Base-by-base conservation (phyloP, 495 filamentous ascomycete genomes). In the Oidiodendron maius region DNA sequence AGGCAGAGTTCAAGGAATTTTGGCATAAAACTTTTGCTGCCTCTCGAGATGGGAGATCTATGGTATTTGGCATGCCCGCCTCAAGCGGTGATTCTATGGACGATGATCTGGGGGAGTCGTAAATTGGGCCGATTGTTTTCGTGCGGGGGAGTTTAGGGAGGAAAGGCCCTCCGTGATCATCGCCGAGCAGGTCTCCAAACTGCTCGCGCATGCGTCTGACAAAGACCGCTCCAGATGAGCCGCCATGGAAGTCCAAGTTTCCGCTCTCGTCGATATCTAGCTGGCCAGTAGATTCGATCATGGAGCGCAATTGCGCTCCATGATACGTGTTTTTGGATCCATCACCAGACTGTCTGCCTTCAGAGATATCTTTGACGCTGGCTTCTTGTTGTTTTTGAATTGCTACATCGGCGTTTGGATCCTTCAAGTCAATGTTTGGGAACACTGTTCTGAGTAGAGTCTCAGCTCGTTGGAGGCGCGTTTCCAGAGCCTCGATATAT, bases 241-340 rank as follows among this genome's bases (percentile, higher is more conserved):
- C 87, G 34, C 93, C 93, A 60, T 93, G 87, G 57, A 95, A 98
- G 61, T 96, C 93, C 82, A 87, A 95, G 55, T 95, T 77, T 16
- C 91, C 91, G 54, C 82, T 77, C 54, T 98, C 93, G 62, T 95
- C 91, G 15, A 96, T 72, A 59, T 96, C 94, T 11, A 98, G 71
- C 60, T 83, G 87, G 28, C 91, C 93, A 4, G 87, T 87, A 40
- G 87, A 83, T 59, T 86, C 83, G 46, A 98, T 89, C 94, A 98
- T 98, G 4, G 91, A 95, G 62, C 94, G 84, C 23, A 98, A 71
- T 39, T 94, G 71, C 3, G 85, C 79, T 59, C 96, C 91, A 36
- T 83, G 79, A n/a, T 69, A 49, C 30, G 39, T 22, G 9, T 17
- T 25, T 10, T 24, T 46, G 11, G 36, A 20, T 21, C 38, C 44